Evolutionary conservation across 352 stramenopile genomes (phyloP).

Genomic region (Phytophthora crassamura): DNA sequence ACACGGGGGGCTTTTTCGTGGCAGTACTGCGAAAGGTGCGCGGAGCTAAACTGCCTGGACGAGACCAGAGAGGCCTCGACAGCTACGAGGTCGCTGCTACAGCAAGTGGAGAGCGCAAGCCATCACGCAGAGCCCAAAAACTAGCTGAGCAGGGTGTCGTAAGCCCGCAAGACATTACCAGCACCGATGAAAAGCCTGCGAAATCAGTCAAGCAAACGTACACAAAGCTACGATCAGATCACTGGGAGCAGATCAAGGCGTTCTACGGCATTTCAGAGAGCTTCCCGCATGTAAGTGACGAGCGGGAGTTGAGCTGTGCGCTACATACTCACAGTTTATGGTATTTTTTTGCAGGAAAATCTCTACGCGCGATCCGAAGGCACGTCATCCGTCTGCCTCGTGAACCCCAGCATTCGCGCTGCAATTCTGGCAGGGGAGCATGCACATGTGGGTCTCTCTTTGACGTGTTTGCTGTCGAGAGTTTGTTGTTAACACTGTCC

Average conservation of each 20-base stretch:
- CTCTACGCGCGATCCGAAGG: constrained; percentile 72
- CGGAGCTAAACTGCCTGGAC: constrained; percentile 34
- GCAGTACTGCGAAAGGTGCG: constrained; percentile 90
- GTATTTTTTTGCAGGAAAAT: constrained; percentile 44
- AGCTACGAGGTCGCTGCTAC: constrained; percentile 54
- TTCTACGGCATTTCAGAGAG: constrained; percentile 77
- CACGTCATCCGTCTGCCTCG: constrained; percentile 68
- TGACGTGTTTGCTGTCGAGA: background rate
- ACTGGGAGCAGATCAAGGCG: constrained; percentile 62
- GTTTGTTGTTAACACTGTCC: background rate
- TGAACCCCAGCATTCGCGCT: constrained; percentile 57
- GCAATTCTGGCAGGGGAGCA: constrained; percentile 64
- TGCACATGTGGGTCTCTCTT: constrained; percentile 40
- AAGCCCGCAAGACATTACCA: background rate
- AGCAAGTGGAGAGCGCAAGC: constrained; percentile 28
- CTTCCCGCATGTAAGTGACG: constrained; percentile 53
- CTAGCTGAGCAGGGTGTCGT: constrained; percentile 6
- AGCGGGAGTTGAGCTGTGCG: background rate
- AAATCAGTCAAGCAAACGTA: constrained; percentile 53
- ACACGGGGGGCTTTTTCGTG: constrained; percentile 99
- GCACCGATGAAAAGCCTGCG: constrained; percentile 17
- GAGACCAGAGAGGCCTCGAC: constrained; percentile 44
- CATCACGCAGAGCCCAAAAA: constrained; percentile 23
- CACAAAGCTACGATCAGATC: constrained; percentile 50
- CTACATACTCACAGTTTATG: background rate